Evolutionary conservation across 1,284 basidiomycete species (phyloP), one percentile per base, ranked within the genome.

Genomic region (Sporisorium graminicola): DNA sequence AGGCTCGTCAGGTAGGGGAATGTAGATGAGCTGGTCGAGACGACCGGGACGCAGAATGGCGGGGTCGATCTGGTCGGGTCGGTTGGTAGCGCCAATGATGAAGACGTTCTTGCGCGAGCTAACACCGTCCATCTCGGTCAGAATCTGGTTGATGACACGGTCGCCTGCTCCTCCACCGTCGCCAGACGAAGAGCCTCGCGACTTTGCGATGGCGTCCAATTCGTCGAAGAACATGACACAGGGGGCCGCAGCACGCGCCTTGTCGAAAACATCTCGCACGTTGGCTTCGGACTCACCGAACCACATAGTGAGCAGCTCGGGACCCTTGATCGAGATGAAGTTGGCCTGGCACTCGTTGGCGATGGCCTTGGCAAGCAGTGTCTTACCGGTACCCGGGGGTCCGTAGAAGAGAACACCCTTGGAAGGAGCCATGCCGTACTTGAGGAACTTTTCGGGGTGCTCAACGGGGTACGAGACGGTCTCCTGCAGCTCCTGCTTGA

Each of bases 201-300:
- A 91, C 89, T 98, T 98, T 61, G 96, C 96, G 82, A 99, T 98
- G 13, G 96, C 97, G 86, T 99, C 96, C 85, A 99, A 89, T 88
- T 99, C 96, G 84, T 99, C 96, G 87, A 99, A 99, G 92, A 99
- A 99, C 95, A 99, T 98, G 78, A 99, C 95, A 87, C 96, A 98
- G 47, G 97, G 97, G 9, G 96, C 95, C 5, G 97, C 97, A 24
- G 96, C 96, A 81, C 97, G 94, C 58, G 97, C 96, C 88, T 99
- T 98, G 90, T 99, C 96, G 87, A 99, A 99, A 70, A 99, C 94
- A 81, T 99, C 97, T 81, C 97, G 94, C 58, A 99, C 97, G 84
- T 98, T 98, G 77, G 96, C 96, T 88, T 99, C 97, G 7, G 95
- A 98, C 89, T 99, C 97, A 91, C 97, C 97, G 87, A 99, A 99